Percentiles rank a stretch among this genome's conserved stretches.
phyloP scores from a whole-genome alignment of 202 grass and related monocot genomes.

The Bolboschoenoplectus hybrid region DNA sequence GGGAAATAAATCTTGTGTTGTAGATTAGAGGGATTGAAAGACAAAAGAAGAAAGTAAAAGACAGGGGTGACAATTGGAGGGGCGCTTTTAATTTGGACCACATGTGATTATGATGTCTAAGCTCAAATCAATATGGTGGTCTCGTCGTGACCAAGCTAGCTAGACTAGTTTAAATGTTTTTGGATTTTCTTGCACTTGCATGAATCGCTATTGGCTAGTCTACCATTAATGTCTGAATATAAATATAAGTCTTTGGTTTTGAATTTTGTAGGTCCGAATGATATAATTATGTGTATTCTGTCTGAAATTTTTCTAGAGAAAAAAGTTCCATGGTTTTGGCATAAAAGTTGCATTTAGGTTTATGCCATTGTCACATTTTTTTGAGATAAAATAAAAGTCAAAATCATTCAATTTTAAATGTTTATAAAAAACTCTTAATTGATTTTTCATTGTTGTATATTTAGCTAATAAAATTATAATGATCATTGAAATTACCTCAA shows the following conservation, averaged over 20 bases:
- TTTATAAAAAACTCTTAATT: too few species aligned
- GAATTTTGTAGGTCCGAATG: conserved; percentile 6
- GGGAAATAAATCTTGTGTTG: conserved; percentile 3
- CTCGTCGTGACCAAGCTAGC: conserved; percentile 17
- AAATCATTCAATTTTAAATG: too few species aligned
- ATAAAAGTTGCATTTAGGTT: not conserved
- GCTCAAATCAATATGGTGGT: conserved; percentile 30
- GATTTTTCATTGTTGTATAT: not conserved
- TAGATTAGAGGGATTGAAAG: conserved; percentile 21
- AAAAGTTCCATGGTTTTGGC: not conserved
- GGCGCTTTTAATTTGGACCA: conserved; percentile 38
- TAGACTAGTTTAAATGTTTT: conserved; percentile 33
- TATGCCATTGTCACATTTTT: not conserved
- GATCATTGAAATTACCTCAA: not conserved
- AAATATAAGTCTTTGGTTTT: conserved; percentile 3
- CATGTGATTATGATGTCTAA: conserved; percentile 33
- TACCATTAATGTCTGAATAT: conserved; percentile 9
- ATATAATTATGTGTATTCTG: not conserved
- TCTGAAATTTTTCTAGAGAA: not conserved
- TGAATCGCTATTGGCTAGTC: conserved; percentile 38
- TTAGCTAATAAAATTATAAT: not conserved
- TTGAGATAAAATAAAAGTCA: too few species aligned
- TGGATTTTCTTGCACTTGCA: conserved; percentile 36
- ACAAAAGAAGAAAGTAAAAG: conserved; percentile 41
- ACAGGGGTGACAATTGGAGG: conserved; percentile 24